phyloP scores from a whole-genome alignment of 345 rosid species.

The Cardamine chenopodiifolia region DNA sequence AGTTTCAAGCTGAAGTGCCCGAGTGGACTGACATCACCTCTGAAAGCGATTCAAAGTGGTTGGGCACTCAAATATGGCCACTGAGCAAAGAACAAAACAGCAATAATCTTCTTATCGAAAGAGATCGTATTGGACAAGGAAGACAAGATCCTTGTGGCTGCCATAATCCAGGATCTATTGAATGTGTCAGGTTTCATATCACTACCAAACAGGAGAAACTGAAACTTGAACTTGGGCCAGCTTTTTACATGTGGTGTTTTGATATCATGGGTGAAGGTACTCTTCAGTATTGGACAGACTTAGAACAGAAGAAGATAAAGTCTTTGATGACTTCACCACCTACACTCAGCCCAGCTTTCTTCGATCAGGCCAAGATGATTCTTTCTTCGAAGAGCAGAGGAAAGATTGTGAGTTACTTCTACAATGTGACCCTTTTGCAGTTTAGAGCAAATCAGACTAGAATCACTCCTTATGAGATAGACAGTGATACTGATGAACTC shows the following conservation, averaged over 20 bases:
- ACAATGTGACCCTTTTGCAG: slow-evolving; percentile 70
- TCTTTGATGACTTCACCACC: slow-evolving; percentile 48
- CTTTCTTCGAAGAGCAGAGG: slow-evolving; percentile 57
- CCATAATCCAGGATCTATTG: slow-evolving; percentile 55
- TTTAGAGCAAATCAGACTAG: slow-evolving; percentile 79
- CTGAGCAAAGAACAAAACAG: slow-evolving; percentile 40
- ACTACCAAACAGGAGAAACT: slow-evolving; percentile 53
- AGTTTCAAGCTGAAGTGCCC: slow-evolving; percentile 74
- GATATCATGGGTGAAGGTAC: slow-evolving; percentile 78
- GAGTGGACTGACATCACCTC: slow-evolving; percentile 59
- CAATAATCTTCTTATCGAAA: slow-evolving; percentile 54
- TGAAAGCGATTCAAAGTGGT: slow-evolving; percentile 72
- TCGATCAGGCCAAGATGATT: slow-evolving; percentile 51
- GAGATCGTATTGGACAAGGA: slow-evolving; percentile 89
- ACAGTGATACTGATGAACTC: slow-evolving; percentile 69
- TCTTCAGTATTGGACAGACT: slow-evolving; percentile 54
- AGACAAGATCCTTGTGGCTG: slow-evolving; percentile 85
- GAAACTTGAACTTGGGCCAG: slow-evolving; percentile 68
- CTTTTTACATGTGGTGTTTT: slow-evolving; percentile 64
- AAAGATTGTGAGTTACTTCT: slow-evolving; percentile 74
- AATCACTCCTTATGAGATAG: slow-evolving; percentile 47
- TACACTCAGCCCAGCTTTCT: slow-evolving; percentile 48
- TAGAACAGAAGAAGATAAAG: slow-evolving; percentile 59
- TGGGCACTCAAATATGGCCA: slow-evolving; percentile 82
- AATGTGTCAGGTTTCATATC: slow-evolving; percentile 78